Evolutionary conservation across 2,329 filamentous ascomycete species (phyloP).

Genomic region (Xylariaceae sp.): DNA sequence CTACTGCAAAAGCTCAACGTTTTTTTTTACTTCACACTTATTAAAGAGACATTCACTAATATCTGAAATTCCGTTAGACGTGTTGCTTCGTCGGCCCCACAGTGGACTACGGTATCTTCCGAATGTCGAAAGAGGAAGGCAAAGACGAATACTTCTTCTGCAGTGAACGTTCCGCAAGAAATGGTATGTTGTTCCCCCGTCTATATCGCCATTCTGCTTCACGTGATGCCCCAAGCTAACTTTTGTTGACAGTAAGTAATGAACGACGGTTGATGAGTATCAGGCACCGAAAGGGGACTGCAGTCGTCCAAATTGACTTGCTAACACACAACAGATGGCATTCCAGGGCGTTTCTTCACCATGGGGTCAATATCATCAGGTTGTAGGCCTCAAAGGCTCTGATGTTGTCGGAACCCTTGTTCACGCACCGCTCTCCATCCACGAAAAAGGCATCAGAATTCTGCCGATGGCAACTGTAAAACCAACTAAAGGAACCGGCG

Average conservation of each 20-base stretch:
- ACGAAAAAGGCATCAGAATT: slow-evolving; percentile 78
- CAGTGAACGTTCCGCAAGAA: slow-evolving; percentile 79
- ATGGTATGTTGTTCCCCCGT: slow-evolving; percentile 35
- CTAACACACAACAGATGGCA: slow-evolving; percentile 55
- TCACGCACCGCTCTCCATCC: slow-evolving; percentile 79
- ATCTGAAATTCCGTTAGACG: slow-evolving; percentile 37
- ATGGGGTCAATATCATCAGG: slow-evolving; percentile 52
- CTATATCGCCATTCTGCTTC: not conserved
- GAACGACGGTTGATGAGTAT: not conserved
- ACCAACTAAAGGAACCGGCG: slow-evolving; percentile 89
- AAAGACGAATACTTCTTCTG: slow-evolving; percentile 72
- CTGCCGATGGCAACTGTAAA: slow-evolving; percentile 93
- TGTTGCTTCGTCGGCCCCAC: slow-evolving; percentile 93
- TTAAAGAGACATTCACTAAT: not conserved
- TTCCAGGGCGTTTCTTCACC: slow-evolving; percentile 78
- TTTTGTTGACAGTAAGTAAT: slow-evolving; percentile 6
- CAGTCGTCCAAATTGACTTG: not conserved
- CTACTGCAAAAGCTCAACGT: too few species aligned
- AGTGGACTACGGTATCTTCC: slow-evolving; percentile 79
- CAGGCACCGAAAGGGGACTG: not conserved
- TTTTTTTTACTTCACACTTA: not conserved
- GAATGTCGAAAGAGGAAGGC: slow-evolving; percentile 44
- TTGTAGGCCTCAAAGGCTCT: slow-evolving; percentile 68
- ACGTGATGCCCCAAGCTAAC: not conserved
- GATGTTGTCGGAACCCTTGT: slow-evolving; percentile 84